Conservation (phyloP, 2,329 filamentous ascomycete genomes). For the Talaromyces islandicus region DNA sequence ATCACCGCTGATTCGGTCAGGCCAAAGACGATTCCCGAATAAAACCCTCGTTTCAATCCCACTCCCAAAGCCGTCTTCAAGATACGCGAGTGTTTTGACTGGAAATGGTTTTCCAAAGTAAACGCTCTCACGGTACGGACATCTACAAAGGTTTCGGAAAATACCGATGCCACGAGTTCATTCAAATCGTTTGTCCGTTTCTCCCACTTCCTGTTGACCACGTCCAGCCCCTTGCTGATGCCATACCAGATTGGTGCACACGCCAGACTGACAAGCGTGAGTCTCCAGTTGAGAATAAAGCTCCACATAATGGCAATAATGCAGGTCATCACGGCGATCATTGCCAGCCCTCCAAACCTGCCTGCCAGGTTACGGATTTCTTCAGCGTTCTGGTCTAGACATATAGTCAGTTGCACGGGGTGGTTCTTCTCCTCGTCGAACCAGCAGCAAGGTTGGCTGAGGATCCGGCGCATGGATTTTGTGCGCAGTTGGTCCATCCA, state of each 20-base stretch:
- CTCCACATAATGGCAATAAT: slow-evolving; percentile 68
- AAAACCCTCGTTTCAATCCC: slow-evolving; percentile 61
- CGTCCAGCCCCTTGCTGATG: slow-evolving; percentile 60
- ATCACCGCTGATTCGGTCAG: slow-evolving; percentile 67
- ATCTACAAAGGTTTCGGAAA: slow-evolving; percentile 61
- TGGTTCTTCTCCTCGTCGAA: slow-evolving; percentile 66
- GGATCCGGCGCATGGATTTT: slow-evolving; percentile 61
- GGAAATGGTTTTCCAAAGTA: slow-evolving; percentile 67
- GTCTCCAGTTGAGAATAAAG: slow-evolving; percentile 66
- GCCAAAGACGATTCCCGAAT: slow-evolving; percentile 67
- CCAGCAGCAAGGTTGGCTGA: slow-evolving; percentile 72
- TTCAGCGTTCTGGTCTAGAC: slow-evolving; percentile 74
- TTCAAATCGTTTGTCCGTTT: slow-evolving; percentile 57
- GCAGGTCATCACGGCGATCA: slow-evolving; percentile 64
- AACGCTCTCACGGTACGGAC: slow-evolving; percentile 73
- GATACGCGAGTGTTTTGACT: slow-evolving; percentile 53
- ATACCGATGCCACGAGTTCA: slow-evolving; percentile 43
- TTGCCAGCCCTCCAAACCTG: slow-evolving; percentile 65
- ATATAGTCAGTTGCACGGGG: slow-evolving; percentile 59
- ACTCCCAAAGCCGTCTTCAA: slow-evolving; percentile 49
- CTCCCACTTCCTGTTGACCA: slow-evolving; percentile 67
- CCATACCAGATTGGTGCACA: slow-evolving; percentile 62
- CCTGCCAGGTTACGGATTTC: slow-evolving; percentile 81
- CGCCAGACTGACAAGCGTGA: slow-evolving; percentile 70
- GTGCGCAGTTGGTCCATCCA: slow-evolving; percentile 71